Evolutionary conservation across 176 grass and related monocot genomes (phyloP).

Genomic region (Oryza punctata): DNA sequence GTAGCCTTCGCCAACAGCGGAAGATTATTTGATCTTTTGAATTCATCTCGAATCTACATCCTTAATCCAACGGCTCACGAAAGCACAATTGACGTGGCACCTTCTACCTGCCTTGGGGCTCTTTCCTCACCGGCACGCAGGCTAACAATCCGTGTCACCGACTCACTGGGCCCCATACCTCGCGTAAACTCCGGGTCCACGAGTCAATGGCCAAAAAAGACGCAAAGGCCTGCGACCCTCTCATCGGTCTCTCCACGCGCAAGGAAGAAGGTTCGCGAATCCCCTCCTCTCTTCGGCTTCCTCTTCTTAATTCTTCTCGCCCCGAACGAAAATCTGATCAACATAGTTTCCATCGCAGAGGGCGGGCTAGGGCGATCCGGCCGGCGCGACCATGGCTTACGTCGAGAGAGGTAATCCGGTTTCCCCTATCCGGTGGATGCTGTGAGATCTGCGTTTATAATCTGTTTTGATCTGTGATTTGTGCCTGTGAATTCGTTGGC

Average conservation of each 20-base stretch:
- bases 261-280: constrained; percentile 45
- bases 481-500: constrained; percentile 3
- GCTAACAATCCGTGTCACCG: background rate
- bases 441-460: background rate
- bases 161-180: background rate
- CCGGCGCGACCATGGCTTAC: constrained; percentile 45
- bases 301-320: constrained; percentile 12
- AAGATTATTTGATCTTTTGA: background rate
- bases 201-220: background rate
- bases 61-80: constrained; percentile 11
- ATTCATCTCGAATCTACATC: background rate
- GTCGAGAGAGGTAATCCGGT: constrained; percentile 56
- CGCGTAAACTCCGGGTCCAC: background rate
- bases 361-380: constrained; percentile 21
- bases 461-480: background rate
- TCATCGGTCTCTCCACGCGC: constrained; percentile 15
- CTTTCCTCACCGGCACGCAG: background rate
- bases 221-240: background rate
- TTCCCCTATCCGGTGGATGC: background rate
- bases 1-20: background rate
- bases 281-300: constrained; percentile 26
- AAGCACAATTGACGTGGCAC: constrained; percentile 5
- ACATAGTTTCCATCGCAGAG: constrained; percentile 15
- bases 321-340: background rate
- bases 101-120: background rate